Base-by-base conservation (phyloP, 495 filamentous ascomycete genomes). In the Neohortaea acidophila region DNA sequence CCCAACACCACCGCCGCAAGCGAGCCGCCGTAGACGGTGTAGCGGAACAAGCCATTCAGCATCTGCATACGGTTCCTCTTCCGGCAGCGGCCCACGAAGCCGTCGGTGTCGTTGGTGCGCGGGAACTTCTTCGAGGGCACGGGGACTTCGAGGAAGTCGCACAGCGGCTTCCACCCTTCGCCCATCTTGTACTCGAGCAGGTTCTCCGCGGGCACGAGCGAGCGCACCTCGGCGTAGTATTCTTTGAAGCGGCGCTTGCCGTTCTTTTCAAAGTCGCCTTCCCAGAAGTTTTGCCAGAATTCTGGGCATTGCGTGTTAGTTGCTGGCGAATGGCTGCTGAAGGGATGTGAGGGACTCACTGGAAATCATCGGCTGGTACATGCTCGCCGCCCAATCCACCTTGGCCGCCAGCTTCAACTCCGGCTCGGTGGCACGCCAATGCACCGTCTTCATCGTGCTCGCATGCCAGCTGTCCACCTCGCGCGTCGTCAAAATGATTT, bases 81-180 rank as follows among this genome's bases (percentile, higher is more conserved):
- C 19, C 64, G 62, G 52, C 69, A 75, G 35, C 73, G 63, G 36
- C 65, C 60, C 51, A 73, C 69, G 55, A 78, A 78, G 44, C 70
- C 66, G 49, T 51, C 72, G 58, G 57, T 50, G 39, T 68, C 65
- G 44, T 68, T 66, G 12, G 59, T 59, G 35, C 59, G 55, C 6
- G 65, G 65, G 47, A 67, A 68, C 21, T 53, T 52, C 43, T 51
- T 47, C 20, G 64, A 67, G 7, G 77, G 77, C 6, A 73, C 55
- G 4, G 65, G 60, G 37, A 71, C 65, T 25, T 69, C 74, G 0
- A 80, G 63, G 58, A 80, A 80, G 38, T 73, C 61, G 59, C 75
- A 79, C 13, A 82, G 62, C 8, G 75, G 75, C 19, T 52, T 70
- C 76, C 76, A 80, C 38, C 77, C 77, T 30, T 76, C 66, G 32